phyloP scores from a whole-genome alignment of 1,284 basidiomycete genomes.

The Naganishia sp. region DNA sequence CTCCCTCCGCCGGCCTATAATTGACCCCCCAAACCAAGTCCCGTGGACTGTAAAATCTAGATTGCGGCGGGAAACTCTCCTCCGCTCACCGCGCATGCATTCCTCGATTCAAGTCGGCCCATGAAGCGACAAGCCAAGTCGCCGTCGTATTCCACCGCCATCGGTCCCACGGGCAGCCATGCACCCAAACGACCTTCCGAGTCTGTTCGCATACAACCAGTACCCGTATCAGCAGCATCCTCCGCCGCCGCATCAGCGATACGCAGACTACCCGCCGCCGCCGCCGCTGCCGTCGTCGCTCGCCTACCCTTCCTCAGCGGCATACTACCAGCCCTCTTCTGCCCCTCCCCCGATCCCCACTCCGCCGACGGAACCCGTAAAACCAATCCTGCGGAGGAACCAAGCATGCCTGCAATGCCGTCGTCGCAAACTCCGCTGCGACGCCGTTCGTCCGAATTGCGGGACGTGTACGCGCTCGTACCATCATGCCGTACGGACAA shows the following conservation, averaged over 20 bases:
- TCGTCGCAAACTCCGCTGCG: conserved; percentile 37
- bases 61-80: no score
- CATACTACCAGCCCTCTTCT: conserved; percentile 1
- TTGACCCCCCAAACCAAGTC: no score
- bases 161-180: not conserved
- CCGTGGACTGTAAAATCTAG: no score
- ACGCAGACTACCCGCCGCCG: not conserved
- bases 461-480: conserved; percentile 51
- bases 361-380: not conserved
- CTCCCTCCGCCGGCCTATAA: no score
- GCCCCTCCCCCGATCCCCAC: not conserved
- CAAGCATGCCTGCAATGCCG: conserved; percentile 42
- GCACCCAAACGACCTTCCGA: not conserved
- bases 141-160: no score
- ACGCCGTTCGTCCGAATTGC: conserved; percentile 46
- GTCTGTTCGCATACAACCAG: not conserved
- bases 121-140: no score
- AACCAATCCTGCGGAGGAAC: conserved; percentile 38
- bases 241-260: no score
- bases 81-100: no score
- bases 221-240: not conserved
- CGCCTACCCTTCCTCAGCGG: no score
- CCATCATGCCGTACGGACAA: conserved; percentile 39
- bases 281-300: not conserved
- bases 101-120: no score